A percentile compares a stretch with the other conserved stretches of the same genome.
Evolutionary conservation across 139 green algal genomes (phyloP).

Genomic region (Coccomyxa sp.): DNA sequence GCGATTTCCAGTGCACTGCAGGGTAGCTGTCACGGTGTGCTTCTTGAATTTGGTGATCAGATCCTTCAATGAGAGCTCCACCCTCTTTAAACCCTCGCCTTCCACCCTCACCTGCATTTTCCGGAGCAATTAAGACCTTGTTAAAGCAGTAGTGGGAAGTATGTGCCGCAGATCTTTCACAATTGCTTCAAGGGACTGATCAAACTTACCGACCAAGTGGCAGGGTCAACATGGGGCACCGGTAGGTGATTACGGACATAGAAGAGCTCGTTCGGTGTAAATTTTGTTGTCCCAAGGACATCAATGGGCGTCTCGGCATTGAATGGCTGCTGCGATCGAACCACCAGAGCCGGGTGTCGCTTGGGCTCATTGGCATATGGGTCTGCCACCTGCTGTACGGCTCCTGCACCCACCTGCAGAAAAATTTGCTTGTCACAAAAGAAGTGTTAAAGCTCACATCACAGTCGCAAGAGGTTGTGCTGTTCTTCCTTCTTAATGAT

Average conservation of each 20-base stretch:
- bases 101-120: constrained; percentile 28
- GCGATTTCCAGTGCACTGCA: constrained; percentile 87
- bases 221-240: constrained; percentile 56
- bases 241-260: constrained; percentile 86
- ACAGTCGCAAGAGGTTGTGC: background rate
- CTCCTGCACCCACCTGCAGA: constrained; percentile 27
- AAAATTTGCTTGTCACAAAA: background rate
- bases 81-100: constrained; percentile 51
- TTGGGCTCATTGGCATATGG: constrained; percentile 72
- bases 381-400: constrained; percentile 33
- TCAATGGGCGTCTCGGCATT: constrained; percentile 76
- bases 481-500: background rate
- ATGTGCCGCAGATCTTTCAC: background rate
- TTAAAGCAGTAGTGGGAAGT: background rate
- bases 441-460: background rate
- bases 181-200: background rate
- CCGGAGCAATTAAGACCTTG: background rate
- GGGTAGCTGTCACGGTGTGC: constrained; percentile 60
- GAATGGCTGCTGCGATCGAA: constrained; percentile 65
- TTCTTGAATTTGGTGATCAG: constrained; percentile 71
- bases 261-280: constrained; percentile 78
- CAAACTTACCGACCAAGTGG: constrained; percentile 19
- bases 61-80: constrained; percentile 64
- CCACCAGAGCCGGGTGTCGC: constrained; percentile 57
- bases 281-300: constrained; percentile 45